Base-by-base conservation (phyloP, 2,329 filamentous ascomycete species). In the Metarhizium album region DNA sequence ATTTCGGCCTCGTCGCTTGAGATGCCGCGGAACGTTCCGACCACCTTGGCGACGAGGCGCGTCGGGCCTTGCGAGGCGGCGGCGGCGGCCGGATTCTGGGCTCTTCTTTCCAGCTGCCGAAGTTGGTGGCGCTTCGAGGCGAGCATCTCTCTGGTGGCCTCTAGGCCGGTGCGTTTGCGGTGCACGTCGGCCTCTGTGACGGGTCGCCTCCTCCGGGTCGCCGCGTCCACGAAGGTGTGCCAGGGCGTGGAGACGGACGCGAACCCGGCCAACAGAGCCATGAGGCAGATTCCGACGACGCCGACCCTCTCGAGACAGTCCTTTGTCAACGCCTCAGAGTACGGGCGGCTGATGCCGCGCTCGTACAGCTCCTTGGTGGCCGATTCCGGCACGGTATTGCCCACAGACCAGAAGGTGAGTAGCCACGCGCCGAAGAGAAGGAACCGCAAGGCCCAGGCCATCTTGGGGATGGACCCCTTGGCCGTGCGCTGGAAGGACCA, bases 181-280 rank as follows among this genome's bases (percentile, higher is more conserved):
- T 79, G 73, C 46, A 95, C 77, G 57, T 91, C 86, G 9, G 80
- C 74, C 47, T 94, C 87, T 0, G 84, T 83, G 18, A 90, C 79
- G 3, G 79, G 79, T 29, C 78, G 74, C 47, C 70, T 71, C 46
- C 64, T 65, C 31, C 69, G 66, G 9, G 68, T 62, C 45, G 79
- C 71, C 38, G 77, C 79, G 29, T 82, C 80, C 23, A 82, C 78
- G 67, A 94, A 88, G 1, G 81, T 87, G 62, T 94, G 86, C 87
- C 89, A 95, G 1, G 90, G 82, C 1, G 86, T 85, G 23, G 86
- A 90, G 33, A 94, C 86, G n/a, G 87, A 87, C 5, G 89, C 89
- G 60, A 94, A 95, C 0, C 89, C 89, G 6, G 88, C 88, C n/a
- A 95, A 72, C 14, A 90, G 76, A 16, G 88, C 89, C 87, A 95